Evolutionary conservation across 768 basidiomycete species (phyloP).

Genomic region (Lepiota venenata): DNA sequence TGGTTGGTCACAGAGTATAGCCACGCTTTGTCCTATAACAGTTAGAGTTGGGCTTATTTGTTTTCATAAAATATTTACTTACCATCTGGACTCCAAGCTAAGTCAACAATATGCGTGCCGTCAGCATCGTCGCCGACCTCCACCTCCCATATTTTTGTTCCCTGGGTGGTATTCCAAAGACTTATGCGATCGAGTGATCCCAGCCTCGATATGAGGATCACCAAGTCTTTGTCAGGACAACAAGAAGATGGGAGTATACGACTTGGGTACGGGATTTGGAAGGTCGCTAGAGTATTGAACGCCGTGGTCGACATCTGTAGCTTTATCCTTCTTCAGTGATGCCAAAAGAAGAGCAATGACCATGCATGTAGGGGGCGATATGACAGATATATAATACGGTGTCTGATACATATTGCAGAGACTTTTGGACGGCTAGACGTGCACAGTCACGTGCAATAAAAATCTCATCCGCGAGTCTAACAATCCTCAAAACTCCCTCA

Average conservation of each 20-base stretch:
- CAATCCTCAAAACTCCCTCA: background rate
- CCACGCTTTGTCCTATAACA: slow-evolving; percentile 60
- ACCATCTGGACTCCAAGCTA: slow-evolving; percentile 88
- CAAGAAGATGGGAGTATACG: slow-evolving; percentile 64
- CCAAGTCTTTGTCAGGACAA: slow-evolving; percentile 83
- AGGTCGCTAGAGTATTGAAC: slow-evolving; percentile 54
- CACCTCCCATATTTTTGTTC: slow-evolving; percentile 80
- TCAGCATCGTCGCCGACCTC: slow-evolving; percentile 50
- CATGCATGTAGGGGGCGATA: background rate
- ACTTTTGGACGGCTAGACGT: background rate
- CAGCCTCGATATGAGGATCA: slow-evolving; percentile 62
- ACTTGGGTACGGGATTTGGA: slow-evolving; percentile 54
- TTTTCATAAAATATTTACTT: slow-evolving; percentile 16
- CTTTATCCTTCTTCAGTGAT: background rate
- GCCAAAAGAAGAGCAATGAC: too few species aligned
- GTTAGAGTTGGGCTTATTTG: background rate
- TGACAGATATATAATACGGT: background rate
- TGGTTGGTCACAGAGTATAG: slow-evolving; percentile 67
- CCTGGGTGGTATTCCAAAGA: slow-evolving; percentile 76
- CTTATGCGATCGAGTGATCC: slow-evolving; percentile 68
- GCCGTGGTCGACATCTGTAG: slow-evolving; percentile 39
- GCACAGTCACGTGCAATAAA: slow-evolving; percentile 10
- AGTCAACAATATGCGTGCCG: slow-evolving; percentile 48
- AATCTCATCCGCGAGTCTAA: background rate
- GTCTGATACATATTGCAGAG: too few species aligned